phyloP scores from a whole-genome alignment of 108 stramenopile genomes.

The Nitzschia inconspicua region DNA sequence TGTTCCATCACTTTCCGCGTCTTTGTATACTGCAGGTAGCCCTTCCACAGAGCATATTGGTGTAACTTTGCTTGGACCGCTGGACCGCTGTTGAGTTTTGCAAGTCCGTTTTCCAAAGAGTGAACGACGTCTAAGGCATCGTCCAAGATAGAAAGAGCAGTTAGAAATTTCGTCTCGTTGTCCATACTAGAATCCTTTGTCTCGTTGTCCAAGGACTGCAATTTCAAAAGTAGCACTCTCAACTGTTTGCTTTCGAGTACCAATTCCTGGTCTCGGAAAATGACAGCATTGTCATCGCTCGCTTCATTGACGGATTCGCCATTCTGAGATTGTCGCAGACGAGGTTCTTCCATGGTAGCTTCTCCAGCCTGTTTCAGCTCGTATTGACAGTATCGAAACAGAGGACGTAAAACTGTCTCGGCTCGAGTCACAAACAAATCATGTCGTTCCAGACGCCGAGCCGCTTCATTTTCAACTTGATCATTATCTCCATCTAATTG shows the following conservation, averaged over 20 bases:
- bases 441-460: conserved; percentile 46
- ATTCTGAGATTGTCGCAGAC: conserved; percentile 4
- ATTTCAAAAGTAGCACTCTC: conserved; percentile 38
- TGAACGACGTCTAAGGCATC: conserved; percentile 58
- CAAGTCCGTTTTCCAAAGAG: conserved; percentile 39
- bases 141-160: conserved; percentile 62
- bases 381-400: conserved; percentile 76
- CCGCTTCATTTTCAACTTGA: conserved; percentile 9
- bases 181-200: conserved; percentile 12
- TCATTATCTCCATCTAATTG: background rate
- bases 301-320: background rate
- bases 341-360: conserved; percentile 29
- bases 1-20: conserved; percentile 39
- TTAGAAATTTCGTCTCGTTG: conserved; percentile 45
- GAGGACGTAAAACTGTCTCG: conserved; percentile 61
- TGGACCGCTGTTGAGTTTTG: conserved; percentile 51
- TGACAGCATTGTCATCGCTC: conserved; percentile 24
- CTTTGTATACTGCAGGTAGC: conserved; percentile 69
- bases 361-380: conserved; percentile 48
- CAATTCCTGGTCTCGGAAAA: conserved; percentile 57
- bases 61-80: conserved; percentile 66
- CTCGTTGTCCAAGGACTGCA: conserved; percentile 25
- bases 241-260: conserved; percentile 48
- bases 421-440: conserved; percentile 76
- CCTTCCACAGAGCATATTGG: conserved; percentile 52